These are phyloP conservation scores for Angomonas ambiguus DNA, from an alignment of 208 protist genomes.

Conservation along the genomic window DNA sequence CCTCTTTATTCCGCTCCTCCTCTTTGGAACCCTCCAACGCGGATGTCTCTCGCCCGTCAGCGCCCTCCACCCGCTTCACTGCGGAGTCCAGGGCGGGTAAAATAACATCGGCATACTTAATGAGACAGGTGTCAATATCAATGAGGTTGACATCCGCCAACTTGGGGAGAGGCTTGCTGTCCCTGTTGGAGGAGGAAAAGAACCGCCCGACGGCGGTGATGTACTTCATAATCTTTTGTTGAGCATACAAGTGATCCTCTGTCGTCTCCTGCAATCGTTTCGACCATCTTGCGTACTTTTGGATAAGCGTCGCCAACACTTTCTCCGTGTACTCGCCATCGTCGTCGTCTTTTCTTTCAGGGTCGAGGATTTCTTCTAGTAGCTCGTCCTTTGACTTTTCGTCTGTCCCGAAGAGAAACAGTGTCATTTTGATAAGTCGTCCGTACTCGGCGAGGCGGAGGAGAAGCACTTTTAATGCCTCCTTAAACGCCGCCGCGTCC, in stretches of 20 bases:
- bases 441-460: constrained; percentile 53
- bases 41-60: neutral
- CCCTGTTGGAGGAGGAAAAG: constrained; percentile 28
- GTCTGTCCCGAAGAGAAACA: constrained; percentile 76
- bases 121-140: constrained; percentile 75
- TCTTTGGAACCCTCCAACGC: neutral
- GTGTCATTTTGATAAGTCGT: constrained; percentile 46
- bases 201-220: constrained; percentile 68
- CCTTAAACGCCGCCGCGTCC: constrained; percentile 49
- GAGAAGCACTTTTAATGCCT: constrained; percentile 57
- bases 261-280: constrained; percentile 66
- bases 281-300: constrained; percentile 82
- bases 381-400: constrained; percentile 64
- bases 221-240: constrained; percentile 80
- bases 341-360: constrained; percentile 7
- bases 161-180: neutral
- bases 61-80: constrained; percentile 5
- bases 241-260: constrained; percentile 78
- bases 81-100: constrained; percentile 63
- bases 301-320: constrained; percentile 62
- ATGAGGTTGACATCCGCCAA: constrained; percentile 62
- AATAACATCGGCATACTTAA: constrained; percentile 69
- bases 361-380: constrained; percentile 48
- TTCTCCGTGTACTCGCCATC: constrained; percentile 37
- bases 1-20: constrained; percentile 19